Base-by-base conservation (phyloP, 306 rosid species). In the Lupinus albus region DNA sequence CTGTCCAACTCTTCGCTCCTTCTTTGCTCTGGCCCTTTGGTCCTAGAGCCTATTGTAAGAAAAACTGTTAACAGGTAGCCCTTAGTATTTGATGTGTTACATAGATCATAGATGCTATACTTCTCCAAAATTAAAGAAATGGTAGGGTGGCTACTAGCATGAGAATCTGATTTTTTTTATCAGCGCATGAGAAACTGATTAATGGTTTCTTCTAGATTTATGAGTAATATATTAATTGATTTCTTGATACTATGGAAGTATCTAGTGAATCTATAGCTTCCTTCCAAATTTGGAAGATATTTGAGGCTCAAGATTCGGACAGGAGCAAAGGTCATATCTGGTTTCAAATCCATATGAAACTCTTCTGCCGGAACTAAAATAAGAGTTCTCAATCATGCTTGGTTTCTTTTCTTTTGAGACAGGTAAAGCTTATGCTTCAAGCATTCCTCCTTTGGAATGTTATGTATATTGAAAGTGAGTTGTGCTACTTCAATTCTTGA, bases 11-110 rank as follows among this genome's bases (percentile, higher is more conserved):
- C 73, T 83, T 85, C 58, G 69, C 80, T 42, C 81, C 81, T 50
- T 85, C 86, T 42, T 30, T 80, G 66, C 36, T 68, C 67, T 85
- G 84, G 68, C 88, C 78, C 87, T 79, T 90, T 69, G 92, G 96
- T 84, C 95, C 96, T 84, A 87, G 85, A 78, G 92, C 88, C 96
- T 85, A 76, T 74, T 76, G 78, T 42, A 81, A 76, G 73, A 77
- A 81, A 67, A 62, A 78, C 79, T 77, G 79, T 70, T 74, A 76
- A 75, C 74, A 78, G 76, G 72, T 48, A 70, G 65, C 82, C 57
- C 69, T 82, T 47, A 78, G 81, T 66, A 67, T 69, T 72, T 74
- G 70, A 48, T 55, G 72, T 56, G 3, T 41, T 50, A 45, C 5
- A 7, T 21, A 9, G 53, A 16, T 55, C 5, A 7, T 21, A 9